Conservation (phyloP, 2,329 filamentous ascomycete genomes). For the Colletotrichum tanaceti region DNA sequence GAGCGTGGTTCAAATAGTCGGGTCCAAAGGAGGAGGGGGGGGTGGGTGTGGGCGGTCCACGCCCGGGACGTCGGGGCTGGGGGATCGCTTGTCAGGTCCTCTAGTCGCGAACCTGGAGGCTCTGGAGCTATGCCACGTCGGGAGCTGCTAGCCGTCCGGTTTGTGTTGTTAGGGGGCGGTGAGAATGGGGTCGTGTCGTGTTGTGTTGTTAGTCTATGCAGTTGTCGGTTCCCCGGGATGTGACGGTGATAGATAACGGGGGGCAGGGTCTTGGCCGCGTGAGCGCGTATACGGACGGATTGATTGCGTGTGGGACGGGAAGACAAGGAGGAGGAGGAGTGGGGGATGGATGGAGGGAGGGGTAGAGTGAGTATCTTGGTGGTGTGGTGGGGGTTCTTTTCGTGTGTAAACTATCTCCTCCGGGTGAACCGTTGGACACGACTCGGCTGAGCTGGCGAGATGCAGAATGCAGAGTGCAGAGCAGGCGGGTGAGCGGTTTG, state of each 20-base stretch:
- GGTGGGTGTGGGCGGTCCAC: neutral
- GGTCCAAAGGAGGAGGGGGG: neutral
- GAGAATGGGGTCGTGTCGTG: neutral
- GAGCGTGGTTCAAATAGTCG: slow-evolving; percentile 28
- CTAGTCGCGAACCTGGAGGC: neutral
- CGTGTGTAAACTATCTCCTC: no score
- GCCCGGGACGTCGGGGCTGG: slow-evolving; percentile 17
- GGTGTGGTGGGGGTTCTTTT: no score
- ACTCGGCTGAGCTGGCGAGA: neutral
- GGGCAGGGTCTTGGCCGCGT: neutral
- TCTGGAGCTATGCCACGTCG: slow-evolving; percentile 13
- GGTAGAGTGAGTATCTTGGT: no score
- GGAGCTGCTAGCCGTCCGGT: neutral
- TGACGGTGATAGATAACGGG: neutral
- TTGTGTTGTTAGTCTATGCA: neutral
- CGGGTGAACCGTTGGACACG: neutral
- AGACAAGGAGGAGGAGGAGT: neutral
- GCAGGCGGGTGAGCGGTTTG: no score
- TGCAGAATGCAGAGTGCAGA: no score
- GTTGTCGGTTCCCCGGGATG: neutral
- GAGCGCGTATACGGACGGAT: neutral
- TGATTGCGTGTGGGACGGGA: neutral
- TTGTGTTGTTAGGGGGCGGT: slow-evolving; percentile 2
- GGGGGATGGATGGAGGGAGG: neutral
- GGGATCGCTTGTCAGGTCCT: no score